Evolutionary conservation across 2,329 filamentous ascomycete genomes (phyloP).

Genomic region (Cladophialophora psammophila): DNA sequence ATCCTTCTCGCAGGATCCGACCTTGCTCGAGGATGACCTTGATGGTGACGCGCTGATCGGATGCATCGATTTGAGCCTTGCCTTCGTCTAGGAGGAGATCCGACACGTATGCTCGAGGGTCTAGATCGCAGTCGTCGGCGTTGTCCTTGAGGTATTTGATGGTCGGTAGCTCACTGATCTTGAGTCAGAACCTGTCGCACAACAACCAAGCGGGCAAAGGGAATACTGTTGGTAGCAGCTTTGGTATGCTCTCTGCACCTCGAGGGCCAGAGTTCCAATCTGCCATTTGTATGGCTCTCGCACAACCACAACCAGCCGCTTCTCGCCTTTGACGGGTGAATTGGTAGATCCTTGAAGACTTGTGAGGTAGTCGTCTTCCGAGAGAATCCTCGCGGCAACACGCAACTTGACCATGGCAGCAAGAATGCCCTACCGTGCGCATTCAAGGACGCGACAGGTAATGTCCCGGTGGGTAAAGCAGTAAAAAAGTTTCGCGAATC

Average conservation of each 20-base stretch:
- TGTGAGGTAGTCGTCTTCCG: constrained; percentile 38
- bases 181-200: constrained; percentile 10
- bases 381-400: constrained; percentile 38
- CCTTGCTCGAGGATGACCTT: constrained; percentile 41
- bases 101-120: constrained; percentile 38
- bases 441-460: constrained; percentile 4
- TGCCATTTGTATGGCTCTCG: constrained; percentile 39
- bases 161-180: constrained; percentile 34
- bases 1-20: constrained; percentile 36
- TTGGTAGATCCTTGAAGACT: constrained; percentile 19
- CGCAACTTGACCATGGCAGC: constrained; percentile 38
- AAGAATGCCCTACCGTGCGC: not conserved
- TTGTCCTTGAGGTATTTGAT: constrained; percentile 42
- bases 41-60: constrained; percentile 38
- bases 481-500: constrained; percentile 16
- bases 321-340: constrained; percentile 27
- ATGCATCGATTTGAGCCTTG: constrained; percentile 37
- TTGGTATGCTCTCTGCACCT: constrained; percentile 37
- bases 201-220: too few species aligned
- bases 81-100: constrained; percentile 41
- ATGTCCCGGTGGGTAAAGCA: constrained; percentile 7
- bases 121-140: constrained; percentile 41
- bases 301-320: constrained; percentile 37
- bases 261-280: constrained; percentile 38
- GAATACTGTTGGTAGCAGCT: constrained; percentile 39